Conservation (phyloP, 2,329 filamentous ascomycete genomes). For the Hypoxylon sp. region DNA sequence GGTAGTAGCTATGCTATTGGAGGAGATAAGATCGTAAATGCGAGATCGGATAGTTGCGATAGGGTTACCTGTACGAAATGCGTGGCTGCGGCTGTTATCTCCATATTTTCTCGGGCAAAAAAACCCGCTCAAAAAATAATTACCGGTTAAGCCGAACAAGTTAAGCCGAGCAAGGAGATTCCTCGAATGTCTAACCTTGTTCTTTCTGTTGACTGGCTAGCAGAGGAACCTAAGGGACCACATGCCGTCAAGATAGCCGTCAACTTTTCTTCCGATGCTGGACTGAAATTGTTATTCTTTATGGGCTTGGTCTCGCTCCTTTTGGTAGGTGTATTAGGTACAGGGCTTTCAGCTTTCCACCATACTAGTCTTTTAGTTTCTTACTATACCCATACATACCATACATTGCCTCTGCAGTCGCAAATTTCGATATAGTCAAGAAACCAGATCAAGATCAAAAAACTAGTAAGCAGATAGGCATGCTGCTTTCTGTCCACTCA, state of each 20-base stretch:
- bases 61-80: conserved; percentile 6
- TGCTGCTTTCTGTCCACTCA: conserved; percentile 36
- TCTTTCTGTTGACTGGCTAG: conserved; percentile 16
- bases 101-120: conserved; percentile 32
- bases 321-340: conserved; percentile 35
- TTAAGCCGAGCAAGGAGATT: conserved; percentile 22
- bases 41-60: conserved; percentile 5
- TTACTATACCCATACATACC: conserved; percentile 16
- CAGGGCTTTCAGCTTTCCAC: conserved; percentile 8
- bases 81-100: conserved; percentile 6
- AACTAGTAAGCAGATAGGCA: conserved; percentile 40
- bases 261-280: conserved; percentile 31
- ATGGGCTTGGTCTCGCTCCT: conserved; percentile 41
- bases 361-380: conserved; percentile 8
- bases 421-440: conserved; percentile 1
- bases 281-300: conserved; percentile 38
- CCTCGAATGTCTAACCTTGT: conserved; percentile 8
- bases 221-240: neutral
- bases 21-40: conserved; percentile 27
- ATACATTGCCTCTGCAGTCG: neutral
- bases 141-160: conserved; percentile 36
- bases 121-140: conserved; percentile 46
- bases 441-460: neutral
- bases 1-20: conserved; percentile 18
- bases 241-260: conserved; percentile 27